phyloP scores from a whole-genome alignment of 1,284 basidiomycete species.

The Agroathelia rolfsii region DNA sequence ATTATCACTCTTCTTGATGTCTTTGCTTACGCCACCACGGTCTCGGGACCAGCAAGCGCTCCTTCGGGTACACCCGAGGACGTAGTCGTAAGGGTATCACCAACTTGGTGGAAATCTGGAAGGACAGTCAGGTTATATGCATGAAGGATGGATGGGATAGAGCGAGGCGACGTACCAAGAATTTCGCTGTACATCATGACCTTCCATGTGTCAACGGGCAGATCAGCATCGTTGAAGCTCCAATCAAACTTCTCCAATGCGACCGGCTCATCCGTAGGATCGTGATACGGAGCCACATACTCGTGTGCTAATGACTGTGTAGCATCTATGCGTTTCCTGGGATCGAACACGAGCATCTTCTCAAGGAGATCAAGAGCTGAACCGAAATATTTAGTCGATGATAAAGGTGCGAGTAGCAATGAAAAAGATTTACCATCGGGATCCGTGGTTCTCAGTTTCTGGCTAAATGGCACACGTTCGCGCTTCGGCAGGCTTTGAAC shows the following conservation, averaged over 20 bases:
- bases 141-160: neutral
- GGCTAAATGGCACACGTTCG: slow-evolving; percentile 88
- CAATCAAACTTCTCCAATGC: slow-evolving; percentile 96
- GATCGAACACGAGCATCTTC: slow-evolving; percentile 99
- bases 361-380: slow-evolving; percentile 91
- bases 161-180: slow-evolving; percentile 51
- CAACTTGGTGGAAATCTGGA: slow-evolving; percentile 73
- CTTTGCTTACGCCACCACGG: slow-evolving; percentile 8
- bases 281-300: slow-evolving; percentile 97
- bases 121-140: slow-evolving; percentile 1
- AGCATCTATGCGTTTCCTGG: slow-evolving; percentile 92
- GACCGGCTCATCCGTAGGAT: slow-evolving; percentile 95
- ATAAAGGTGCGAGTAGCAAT: slow-evolving; percentile 1
- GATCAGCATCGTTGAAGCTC: slow-evolving; percentile 99
- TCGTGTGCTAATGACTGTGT: slow-evolving; percentile 86
- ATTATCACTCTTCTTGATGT: too few relatives aligned
- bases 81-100: slow-evolving; percentile 35
- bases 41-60: slow-evolving; percentile 52
- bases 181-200: slow-evolving; percentile 98
- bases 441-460: slow-evolving; percentile 89
- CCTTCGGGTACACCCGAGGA: slow-evolving; percentile 43
- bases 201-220: slow-evolving; percentile 99
- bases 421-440: slow-evolving; percentile 54
- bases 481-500: slow-evolving; percentile 96
- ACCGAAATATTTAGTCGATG: neutral